Evolutionary conservation across 2,329 filamentous ascomycete species (phyloP).

Genomic region (Akanthomyces dipterigenus): DNA sequence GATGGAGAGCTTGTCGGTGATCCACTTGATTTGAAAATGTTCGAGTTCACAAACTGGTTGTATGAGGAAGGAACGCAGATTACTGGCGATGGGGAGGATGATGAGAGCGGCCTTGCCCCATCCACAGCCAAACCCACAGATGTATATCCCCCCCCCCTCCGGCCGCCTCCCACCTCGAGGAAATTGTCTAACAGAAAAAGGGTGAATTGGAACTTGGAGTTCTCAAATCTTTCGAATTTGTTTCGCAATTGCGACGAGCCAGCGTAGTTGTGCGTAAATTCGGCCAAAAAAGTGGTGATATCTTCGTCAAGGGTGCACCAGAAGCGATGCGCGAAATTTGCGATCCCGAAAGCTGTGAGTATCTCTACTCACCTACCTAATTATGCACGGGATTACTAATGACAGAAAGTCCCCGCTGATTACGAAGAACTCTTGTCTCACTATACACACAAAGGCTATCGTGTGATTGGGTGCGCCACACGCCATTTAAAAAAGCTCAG

Average conservation of each 20-base stretch:
- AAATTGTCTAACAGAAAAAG: slow-evolving; percentile 21
- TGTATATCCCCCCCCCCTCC: slow-evolving; percentile 31
- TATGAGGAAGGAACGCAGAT: slow-evolving; percentile 82
- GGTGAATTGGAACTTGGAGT: slow-evolving; percentile 78
- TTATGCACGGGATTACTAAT: slow-evolving; percentile 13
- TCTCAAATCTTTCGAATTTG: slow-evolving; percentile 86
- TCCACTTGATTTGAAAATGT: slow-evolving; percentile 96
- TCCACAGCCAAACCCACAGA: slow-evolving; percentile 79
- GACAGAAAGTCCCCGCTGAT: slow-evolving; percentile 61
- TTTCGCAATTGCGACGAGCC: slow-evolving; percentile 83
- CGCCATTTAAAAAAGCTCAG: slow-evolving; percentile 82
- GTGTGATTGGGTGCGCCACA: slow-evolving; percentile 91
- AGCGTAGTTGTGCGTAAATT: slow-evolving; percentile 90
- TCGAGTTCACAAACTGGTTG: slow-evolving; percentile 88
- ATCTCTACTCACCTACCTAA: neutral
- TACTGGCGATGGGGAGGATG: slow-evolving; percentile 57
- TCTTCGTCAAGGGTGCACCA: slow-evolving; percentile 94
- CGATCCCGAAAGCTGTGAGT: slow-evolving; percentile 67
- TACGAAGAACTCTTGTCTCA: slow-evolving; percentile 84
- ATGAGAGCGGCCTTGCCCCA: slow-evolving; percentile 71
- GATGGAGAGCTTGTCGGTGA: slow-evolving; percentile 88
- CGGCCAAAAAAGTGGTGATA: slow-evolving; percentile 72
- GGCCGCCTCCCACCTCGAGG: slow-evolving; percentile 1
- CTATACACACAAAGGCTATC: slow-evolving; percentile 93
- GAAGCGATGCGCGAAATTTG: slow-evolving; percentile 97